These are phyloP conservation scores for Aphanomyces euteiches DNA, from an alignment of 352 stramenopile species.

Conservation along the genomic window DNA sequence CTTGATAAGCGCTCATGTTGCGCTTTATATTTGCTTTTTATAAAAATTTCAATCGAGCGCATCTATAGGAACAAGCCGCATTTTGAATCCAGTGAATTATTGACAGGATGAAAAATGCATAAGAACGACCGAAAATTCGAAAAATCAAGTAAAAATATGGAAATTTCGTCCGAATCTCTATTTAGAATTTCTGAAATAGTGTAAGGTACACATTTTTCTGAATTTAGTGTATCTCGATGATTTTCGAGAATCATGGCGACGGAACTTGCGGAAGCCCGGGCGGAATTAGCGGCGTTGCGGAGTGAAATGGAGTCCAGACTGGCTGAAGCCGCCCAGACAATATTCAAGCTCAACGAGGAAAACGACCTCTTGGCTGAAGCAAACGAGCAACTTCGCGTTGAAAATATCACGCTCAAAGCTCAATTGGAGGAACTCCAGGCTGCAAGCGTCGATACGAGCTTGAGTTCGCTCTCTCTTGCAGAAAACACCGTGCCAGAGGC, in stretches of 20 bases:
- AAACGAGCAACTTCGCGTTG: conserved; percentile 63
- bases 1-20: too few species aligned
- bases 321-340: conserved; percentile 37
- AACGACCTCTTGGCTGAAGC: conserved; percentile 69
- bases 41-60: too few species aligned
- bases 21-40: too few species aligned
- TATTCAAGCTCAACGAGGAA: conserved; percentile 62
- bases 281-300: conserved; percentile 48
- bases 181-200: too few species aligned
- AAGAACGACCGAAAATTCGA: too few species aligned
- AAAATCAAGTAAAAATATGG: too few species aligned
- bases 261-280: neutral
- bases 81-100: too few species aligned
- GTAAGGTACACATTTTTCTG: neutral
- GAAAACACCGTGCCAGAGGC: conserved; percentile 58
- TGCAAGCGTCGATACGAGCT: conserved; percentile 29
- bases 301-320: conserved; percentile 48
- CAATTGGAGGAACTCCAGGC: conserved; percentile 32
- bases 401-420: conserved; percentile 40
- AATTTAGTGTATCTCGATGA: conserved; percentile 17
- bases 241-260: conserved; percentile 18
- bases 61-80: too few species aligned
- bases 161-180: too few species aligned
- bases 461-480: conserved; percentile 12
- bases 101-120: too few species aligned